Evolutionary conservation across 2,329 filamentous ascomycete genomes (phyloP), one percentile per base, ranked within the genome.

Genomic region (Metarhizium sp.): DNA sequence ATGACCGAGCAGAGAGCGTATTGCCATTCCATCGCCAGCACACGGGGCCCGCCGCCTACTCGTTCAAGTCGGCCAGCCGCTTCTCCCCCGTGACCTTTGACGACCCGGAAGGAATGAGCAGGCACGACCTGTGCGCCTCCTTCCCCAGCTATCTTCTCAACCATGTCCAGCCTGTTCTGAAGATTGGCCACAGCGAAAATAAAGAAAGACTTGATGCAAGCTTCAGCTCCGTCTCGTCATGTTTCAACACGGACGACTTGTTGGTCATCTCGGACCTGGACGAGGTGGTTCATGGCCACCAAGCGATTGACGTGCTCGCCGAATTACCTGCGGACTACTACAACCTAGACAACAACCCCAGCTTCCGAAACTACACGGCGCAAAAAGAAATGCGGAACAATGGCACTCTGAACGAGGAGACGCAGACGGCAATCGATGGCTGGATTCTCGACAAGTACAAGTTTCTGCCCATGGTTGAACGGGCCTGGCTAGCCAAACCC

Each of bases 371-470:
- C 25, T 77, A 78, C 53, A 62, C 75, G 29, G 68, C 68, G 47
- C 72, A 78, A 60, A 64, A 63, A 51, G 64, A 66, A 54, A 66
- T 73, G 63, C 59, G 60, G 5, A 60, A 61, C 4, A 69, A 69
- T 10, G 69, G 68, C 36, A 68, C 67, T 13, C 61, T 73, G 50
- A 64, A 63, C 54, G 66, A 59, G 54, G 63, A 66, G 57, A 63
- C 62, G 14, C 68, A 60, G 30, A 59, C 53, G 66, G 69, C 56
- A 30, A 68, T 69, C 58, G 69, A 65, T 45, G 78, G 78, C 2
- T 81, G 79, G 79, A 72, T 67, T 30, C 69, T 81, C 49, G 79
- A 82, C 65, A 78, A 78, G 62, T 82, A 75, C 71, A 82, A 82
- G 63, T 81, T 81, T 58, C 62, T 82, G 34, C 77, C 79, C 45